Conservation (phyloP, 768 basidiomycete genomes). For the Serendipita vermifera region DNA sequence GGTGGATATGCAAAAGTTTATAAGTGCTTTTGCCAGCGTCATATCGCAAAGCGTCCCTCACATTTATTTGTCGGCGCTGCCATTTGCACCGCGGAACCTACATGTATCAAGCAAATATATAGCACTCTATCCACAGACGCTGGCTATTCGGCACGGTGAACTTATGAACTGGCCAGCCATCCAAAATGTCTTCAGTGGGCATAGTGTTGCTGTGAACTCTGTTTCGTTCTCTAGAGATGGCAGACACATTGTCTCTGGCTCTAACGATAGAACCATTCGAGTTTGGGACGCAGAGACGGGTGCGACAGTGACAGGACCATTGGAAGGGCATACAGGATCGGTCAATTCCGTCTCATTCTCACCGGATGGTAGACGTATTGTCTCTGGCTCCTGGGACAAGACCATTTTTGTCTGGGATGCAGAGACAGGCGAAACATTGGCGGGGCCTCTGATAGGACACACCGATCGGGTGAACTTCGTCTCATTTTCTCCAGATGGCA, state of each 20-base stretch:
- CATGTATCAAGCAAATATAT: background rate
- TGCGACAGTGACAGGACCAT: background rate
- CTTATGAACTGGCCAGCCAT: background rate
- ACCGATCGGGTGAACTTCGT: background rate
- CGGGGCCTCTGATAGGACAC: background rate
- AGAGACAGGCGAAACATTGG: no score
- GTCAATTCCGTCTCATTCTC: no score
- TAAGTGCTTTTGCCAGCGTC: background rate
- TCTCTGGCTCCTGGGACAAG: no score
- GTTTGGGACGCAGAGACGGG: constrained; percentile 6
- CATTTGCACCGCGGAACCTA: constrained; percentile 16
- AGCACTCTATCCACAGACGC: background rate
- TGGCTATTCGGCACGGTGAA: background rate
- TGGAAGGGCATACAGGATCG: no score
- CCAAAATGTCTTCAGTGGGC: constrained; percentile 6
- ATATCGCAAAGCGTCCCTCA: constrained; percentile 10
- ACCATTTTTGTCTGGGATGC: no score
- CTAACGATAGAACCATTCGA: constrained; percentile 4
- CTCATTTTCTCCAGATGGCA: no score
- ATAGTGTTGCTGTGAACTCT: background rate
- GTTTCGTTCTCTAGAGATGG: constrained; percentile 8
- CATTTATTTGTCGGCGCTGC: constrained; percentile 13
- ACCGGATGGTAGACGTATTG: no score
- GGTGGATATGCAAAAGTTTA: background rate
- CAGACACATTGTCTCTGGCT: constrained; percentile 1